A percentile compares a stretch with the other conserved stretches of the same genome.
Conservation (phyloP, 176 grass and related monocot species). For the Aegilops tauschii region DNA sequence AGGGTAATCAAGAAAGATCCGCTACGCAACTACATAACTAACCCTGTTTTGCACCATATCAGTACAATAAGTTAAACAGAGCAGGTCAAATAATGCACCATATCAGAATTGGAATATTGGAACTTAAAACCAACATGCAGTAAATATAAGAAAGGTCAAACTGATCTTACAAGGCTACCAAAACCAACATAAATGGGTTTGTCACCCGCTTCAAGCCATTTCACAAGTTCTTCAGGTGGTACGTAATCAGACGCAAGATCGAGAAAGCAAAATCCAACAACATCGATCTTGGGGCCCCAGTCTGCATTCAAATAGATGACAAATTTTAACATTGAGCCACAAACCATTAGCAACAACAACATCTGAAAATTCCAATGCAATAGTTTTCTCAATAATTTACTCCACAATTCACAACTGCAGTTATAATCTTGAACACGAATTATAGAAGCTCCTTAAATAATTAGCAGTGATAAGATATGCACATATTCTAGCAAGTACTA, state of each 20-base stretch:
- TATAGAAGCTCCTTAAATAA: background rate
- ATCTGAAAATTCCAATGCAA: background rate
- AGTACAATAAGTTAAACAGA: background rate
- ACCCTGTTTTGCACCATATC: background rate
- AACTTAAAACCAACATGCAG: background rate
- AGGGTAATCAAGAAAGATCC: background rate
- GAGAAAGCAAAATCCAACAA: conserved; percentile 98
- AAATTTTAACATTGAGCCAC: background rate
- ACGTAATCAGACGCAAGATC: conserved; percentile 93
- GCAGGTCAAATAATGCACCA: background rate
- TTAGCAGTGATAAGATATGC: background rate
- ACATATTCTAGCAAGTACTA: background rate
- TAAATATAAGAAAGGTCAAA: conserved; percentile 31
- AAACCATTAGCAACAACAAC: background rate
- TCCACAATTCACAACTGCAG: conserved; percentile 1
- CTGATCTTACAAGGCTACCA: conserved; percentile 85
- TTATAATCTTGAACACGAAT: background rate
- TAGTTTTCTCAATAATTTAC: conserved; percentile 6
- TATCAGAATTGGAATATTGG: background rate
- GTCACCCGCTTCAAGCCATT: conserved; percentile 90
- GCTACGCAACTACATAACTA: background rate
- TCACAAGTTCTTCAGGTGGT: conserved; percentile 73
- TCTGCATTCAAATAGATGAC: conserved; percentile 52
- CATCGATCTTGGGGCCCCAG: conserved; percentile 91
- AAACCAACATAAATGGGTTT: conserved; percentile 94